phyloP scores from a whole-genome alignment of 2,329 filamentous ascomycete genomes.

The Lojkania enalia region DNA sequence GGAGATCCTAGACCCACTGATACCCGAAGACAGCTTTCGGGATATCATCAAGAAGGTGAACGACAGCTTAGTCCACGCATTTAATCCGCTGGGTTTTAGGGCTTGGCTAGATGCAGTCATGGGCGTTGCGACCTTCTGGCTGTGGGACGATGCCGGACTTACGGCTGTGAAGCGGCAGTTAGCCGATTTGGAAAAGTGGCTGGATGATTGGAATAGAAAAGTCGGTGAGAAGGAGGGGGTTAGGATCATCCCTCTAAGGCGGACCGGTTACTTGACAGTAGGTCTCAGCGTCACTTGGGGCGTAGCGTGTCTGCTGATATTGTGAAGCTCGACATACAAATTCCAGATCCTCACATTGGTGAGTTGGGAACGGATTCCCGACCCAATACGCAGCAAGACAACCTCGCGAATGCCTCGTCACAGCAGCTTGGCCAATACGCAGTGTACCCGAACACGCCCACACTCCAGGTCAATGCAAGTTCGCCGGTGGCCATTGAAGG shows the following conservation, averaged over 20 bases:
- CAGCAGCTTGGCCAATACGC: constrained; percentile 24
- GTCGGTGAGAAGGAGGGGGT: constrained; percentile 64
- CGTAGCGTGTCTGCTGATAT: too few species aligned
- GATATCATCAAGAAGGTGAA: constrained; percentile 82
- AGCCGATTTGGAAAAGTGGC: constrained; percentile 72
- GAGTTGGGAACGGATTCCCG: constrained; percentile 30
- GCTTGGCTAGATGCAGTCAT: constrained; percentile 80
- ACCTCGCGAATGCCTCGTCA: constrained; percentile 11
- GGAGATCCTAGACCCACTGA: constrained; percentile 86
- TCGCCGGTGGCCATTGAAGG: constrained; percentile 24
- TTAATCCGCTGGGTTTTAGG: constrained; percentile 74
- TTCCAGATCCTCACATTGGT: constrained; percentile 73
- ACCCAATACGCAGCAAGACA: constrained; percentile 33
- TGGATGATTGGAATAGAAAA: constrained; percentile 83
- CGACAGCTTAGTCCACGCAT: constrained; percentile 71
- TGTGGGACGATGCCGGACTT: constrained; percentile 89
- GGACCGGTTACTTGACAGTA: constrained; percentile 86
- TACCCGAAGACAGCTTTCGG: constrained; percentile 86
- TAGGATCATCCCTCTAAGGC: constrained; percentile 74
- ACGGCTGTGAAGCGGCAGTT: constrained; percentile 75
- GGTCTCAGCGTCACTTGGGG: too few species aligned
- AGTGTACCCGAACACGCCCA: constrained; percentile 31
- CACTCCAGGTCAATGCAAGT: constrained; percentile 33
- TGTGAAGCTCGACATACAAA: constrained; percentile 73
- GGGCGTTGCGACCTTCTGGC: constrained; percentile 83